Conservation (phyloP, 345 rosid species). For the Eucalyptus globulus region DNA sequence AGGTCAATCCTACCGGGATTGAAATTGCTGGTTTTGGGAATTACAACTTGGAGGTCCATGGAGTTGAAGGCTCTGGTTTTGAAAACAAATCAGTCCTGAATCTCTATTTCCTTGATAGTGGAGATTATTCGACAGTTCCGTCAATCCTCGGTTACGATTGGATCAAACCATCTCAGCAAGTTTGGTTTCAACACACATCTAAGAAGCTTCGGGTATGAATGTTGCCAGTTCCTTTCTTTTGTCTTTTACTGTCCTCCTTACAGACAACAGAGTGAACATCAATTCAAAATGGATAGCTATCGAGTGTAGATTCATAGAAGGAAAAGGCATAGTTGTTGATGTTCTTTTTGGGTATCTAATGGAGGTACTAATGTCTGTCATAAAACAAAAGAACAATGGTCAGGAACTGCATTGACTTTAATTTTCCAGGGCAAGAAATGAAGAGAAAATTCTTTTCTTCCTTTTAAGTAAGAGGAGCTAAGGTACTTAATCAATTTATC, state of each 20-base stretch:
- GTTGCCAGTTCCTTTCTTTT: not conserved
- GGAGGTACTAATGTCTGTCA: not conserved
- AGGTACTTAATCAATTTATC: not conserved
- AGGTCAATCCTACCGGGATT: slow-evolving; percentile 44
- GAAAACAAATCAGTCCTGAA: slow-evolving; percentile 77
- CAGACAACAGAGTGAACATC: not conserved
- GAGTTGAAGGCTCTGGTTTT: slow-evolving; percentile 53
- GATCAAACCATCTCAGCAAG: slow-evolving; percentile 80
- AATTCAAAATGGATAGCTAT: not conserved
- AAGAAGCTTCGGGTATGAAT: slow-evolving; percentile 45
- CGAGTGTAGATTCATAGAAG: not conserved
- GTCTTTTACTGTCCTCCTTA: not conserved
- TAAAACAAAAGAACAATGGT: not conserved
- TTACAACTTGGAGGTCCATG: slow-evolving; percentile 69
- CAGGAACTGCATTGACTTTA: not conserved
- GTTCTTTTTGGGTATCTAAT: not conserved
- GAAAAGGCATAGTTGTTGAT: not conserved
- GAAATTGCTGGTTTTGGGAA: slow-evolving; percentile 88
- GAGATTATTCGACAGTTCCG: slow-evolving; percentile 58
- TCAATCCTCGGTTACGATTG: slow-evolving; percentile 62
- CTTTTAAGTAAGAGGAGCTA: not conserved
- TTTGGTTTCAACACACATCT: slow-evolving; percentile 84
- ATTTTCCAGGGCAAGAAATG: not conserved
- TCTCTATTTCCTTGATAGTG: slow-evolving; percentile 79
- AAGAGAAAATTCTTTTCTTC: not conserved